These are phyloP conservation scores for Microbotryomycetes sp. DNA, from an alignment of 1,284 basidiomycete species.

Conservation along the genomic window DNA sequence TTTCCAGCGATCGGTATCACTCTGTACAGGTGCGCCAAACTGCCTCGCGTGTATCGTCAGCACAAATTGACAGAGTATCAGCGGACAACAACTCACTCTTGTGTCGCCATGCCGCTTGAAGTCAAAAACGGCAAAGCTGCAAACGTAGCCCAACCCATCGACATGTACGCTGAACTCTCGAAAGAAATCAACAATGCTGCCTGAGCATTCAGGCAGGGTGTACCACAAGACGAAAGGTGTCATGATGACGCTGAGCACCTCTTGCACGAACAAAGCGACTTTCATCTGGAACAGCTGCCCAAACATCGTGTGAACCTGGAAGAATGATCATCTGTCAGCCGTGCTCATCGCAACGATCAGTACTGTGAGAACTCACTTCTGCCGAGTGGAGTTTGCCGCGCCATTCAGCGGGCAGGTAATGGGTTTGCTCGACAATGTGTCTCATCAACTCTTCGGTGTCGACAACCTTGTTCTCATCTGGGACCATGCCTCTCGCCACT, in stretches of 20 bases:
- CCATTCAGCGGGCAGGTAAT: slow-evolving; percentile 93
- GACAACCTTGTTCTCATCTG: slow-evolving; percentile 85
- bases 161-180: slow-evolving; percentile 94
- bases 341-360: no score
- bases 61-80: background rate
- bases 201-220: slow-evolving; percentile 79
- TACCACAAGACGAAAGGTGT: slow-evolving; percentile 93
- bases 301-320: slow-evolving; percentile 78
- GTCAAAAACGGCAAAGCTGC: slow-evolving; percentile 96
- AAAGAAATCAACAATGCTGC: slow-evolving; percentile 89
- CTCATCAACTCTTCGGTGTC: slow-evolving; percentile 87
- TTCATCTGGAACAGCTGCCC: slow-evolving; percentile 85
- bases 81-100: slow-evolving; percentile 52
- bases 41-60: no score
- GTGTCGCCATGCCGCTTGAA: slow-evolving; percentile 85
- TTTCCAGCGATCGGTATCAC: slow-evolving; percentile 63
- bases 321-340: background rate
- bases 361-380: slow-evolving; percentile 50
- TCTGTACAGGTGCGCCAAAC: slow-evolving; percentile 59
- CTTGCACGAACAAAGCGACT: slow-evolving; percentile 74
- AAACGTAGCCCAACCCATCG: slow-evolving; percentile 91
- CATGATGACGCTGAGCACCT: slow-evolving; percentile 80
- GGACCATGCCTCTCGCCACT: slow-evolving; percentile 87
- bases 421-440: slow-evolving; percentile 85
- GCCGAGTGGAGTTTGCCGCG: slow-evolving; percentile 81